Evolutionary conservation across 1,284 basidiomycete genomes (phyloP).

Genomic region (Irpex lacteus): DNA sequence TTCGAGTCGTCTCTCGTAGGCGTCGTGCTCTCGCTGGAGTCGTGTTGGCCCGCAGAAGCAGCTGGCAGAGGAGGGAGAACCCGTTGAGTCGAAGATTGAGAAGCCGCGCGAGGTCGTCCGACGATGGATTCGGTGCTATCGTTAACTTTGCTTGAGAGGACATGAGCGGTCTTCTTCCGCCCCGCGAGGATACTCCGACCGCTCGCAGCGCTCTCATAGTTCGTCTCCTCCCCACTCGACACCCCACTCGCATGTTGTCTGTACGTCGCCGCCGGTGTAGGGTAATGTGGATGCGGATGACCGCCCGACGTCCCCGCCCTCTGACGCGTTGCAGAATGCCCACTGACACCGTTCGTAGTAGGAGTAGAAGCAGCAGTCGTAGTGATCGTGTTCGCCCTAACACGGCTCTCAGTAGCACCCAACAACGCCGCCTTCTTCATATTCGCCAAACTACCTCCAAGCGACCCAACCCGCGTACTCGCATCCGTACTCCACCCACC

Average conservation of each 20-base stretch:
- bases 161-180: not conserved
- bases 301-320: not conserved
- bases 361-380: not conserved
- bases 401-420: not conserved
- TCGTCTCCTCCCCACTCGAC: constrained; percentile 2
- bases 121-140: not conserved
- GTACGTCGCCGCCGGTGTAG: not conserved
- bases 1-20: constrained; percentile 7
- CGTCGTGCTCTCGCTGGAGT: not conserved
- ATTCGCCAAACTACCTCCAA: not conserved
- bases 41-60: not conserved
- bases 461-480: constrained; percentile 14
- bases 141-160: not conserved
- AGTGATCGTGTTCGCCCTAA: constrained; percentile 2
- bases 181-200: not conserved
- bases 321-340: not conserved
- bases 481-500: constrained; percentile 15
- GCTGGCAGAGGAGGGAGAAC: not conserved
- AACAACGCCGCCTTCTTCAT: not conserved
- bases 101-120: not conserved
- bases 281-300: not conserved
- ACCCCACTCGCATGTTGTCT: constrained; percentile 1
- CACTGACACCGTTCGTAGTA: not conserved
- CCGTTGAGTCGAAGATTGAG: not conserved
- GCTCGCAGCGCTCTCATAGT: not conserved